Base-by-base conservation (phyloP, 2,329 filamentous ascomycete genomes). In the Annulohypoxylon truncatum region DNA sequence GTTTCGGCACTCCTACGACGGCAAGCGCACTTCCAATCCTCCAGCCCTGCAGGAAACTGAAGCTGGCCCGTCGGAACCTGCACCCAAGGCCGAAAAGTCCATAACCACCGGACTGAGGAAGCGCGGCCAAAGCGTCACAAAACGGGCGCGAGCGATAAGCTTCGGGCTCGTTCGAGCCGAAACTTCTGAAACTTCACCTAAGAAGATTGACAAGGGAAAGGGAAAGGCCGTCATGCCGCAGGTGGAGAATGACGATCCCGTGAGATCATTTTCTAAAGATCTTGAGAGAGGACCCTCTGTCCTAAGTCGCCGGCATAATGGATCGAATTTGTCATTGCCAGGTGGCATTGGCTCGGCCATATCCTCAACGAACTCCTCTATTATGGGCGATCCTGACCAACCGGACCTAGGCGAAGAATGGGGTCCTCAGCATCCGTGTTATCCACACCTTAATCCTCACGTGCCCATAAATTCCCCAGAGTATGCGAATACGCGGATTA, bases 351-450 rank as follows among this genome's bases (percentile, higher is more conserved):
- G 63, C 20, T 87, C 85, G 0, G 82, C 82, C 60, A 77, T 87
- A 18, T 88, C 85, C 0, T 87, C 85, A 6, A 83, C 82, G 52
- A 80, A 88, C 73, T 88, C 86, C 9, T 88, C 86, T 22, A 89
- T 89, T 38, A 85, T 89, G 82, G 87, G 87, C 35, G 87, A 89
- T 67, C 81, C 83, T 29, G 86, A 90, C 50, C 86, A 89, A 52
- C 85, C 87, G 20, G 89, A 89, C 26, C 84, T 89, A 56, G 91
- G 92, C 67, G 89, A 93, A 54, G 89, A 93, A 79, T 99, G 96
- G 96, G 95, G 96, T 0, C 94, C 94, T 12, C 89, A 91, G 40
- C 96, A 99, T 77, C 95, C 96, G 3, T 99, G 96, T 78, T 98
- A 90, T 76, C 96, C 96, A 51, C 96, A 98, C 76, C 82, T 93